Percentiles rank a stretch among this genome's conserved stretches.
Evolutionary conservation across 139 green algal genomes (phyloP).

Genomic region (Yamagishiella unicocca): DNA sequence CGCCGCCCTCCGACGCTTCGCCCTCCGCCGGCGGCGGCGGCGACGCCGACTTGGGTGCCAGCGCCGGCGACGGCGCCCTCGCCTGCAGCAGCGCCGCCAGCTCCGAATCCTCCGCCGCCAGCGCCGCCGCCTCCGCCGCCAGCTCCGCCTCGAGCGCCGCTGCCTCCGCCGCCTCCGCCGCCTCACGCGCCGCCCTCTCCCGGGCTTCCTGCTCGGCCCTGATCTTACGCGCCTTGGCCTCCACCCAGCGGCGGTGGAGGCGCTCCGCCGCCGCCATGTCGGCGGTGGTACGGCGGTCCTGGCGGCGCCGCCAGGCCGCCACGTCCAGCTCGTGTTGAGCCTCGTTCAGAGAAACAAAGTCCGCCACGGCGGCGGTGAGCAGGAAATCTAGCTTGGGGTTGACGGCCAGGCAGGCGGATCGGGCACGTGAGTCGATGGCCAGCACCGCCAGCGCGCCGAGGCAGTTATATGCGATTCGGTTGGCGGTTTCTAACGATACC

Average conservation of each 20-base stretch:
- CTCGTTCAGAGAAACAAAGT: constrained; percentile 30
- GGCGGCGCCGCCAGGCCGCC: constrained; percentile 24
- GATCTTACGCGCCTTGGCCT: neutral
- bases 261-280: constrained; percentile 19
- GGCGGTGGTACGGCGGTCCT: neutral
- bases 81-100: neutral
- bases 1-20: neutral
- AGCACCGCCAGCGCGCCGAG: constrained; percentile 54
- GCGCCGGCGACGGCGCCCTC: neutral
- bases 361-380: neutral
- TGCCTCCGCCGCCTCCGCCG: constrained; percentile 18
- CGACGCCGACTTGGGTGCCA: neutral
- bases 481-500: constrained; percentile 40
- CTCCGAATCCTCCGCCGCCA: constrained; percentile 43
- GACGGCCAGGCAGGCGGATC: constrained; percentile 17
- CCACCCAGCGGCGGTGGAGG: neutral
- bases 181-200: constrained; percentile 4
- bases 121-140: neutral
- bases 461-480: constrained; percentile 50
- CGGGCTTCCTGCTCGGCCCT: neutral
- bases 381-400: constrained; percentile 44
- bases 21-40: neutral
- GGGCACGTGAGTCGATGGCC: constrained; percentile 42
- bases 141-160: constrained; percentile 35
- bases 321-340: constrained; percentile 26